Evolutionary conservation across 2,329 filamentous ascomycete species (phyloP).

Genomic region (Colletotrichum lindemuthianum): DNA sequence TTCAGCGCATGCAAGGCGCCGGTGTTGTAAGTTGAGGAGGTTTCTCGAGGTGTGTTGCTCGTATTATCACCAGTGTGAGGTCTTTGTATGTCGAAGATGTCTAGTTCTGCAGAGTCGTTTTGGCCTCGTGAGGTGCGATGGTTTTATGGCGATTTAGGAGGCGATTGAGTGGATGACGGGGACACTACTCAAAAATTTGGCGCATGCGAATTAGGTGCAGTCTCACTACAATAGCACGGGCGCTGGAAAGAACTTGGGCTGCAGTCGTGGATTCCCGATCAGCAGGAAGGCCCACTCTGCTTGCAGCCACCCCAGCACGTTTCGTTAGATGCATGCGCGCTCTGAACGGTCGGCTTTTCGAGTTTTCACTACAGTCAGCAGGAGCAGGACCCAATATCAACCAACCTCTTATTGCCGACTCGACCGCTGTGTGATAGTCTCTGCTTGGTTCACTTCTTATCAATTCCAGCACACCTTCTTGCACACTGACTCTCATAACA

Average conservation of each 20-base stretch:
- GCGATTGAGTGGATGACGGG: slow-evolving; percentile 29
- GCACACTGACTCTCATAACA: background rate
- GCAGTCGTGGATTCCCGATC: slow-evolving; percentile 28
- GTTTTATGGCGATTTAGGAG: slow-evolving; percentile 39
- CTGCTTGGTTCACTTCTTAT: background rate
- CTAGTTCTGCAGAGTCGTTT: background rate
- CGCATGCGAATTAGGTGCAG: slow-evolving; percentile 1
- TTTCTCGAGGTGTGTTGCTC: background rate
- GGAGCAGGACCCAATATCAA: too few relatives aligned
- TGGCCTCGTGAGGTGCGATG: background rate
- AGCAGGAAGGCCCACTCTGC: slow-evolving; percentile 18
- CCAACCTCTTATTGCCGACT: too few relatives aligned
- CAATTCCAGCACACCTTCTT: background rate
- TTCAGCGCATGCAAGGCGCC: slow-evolving; percentile 28
- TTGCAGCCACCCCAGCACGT: slow-evolving; percentile 1
- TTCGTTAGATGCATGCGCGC: slow-evolving; percentile 33
- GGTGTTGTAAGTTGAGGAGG: background rate
- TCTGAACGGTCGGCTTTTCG: slow-evolving; percentile 21
- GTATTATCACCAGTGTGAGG: background rate
- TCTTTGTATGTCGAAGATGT: too few relatives aligned
- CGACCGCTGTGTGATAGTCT: background rate
- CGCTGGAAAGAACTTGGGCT: background rate
- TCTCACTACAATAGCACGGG: background rate
- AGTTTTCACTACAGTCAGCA: slow-evolving; percentile 23
- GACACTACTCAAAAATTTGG: slow-evolving; percentile 32